These are phyloP conservation scores for Colletotrichum tamarilloi DNA, from an alignment of 2,329 filamentous ascomycete genomes.

Conservation along the genomic window DNA sequence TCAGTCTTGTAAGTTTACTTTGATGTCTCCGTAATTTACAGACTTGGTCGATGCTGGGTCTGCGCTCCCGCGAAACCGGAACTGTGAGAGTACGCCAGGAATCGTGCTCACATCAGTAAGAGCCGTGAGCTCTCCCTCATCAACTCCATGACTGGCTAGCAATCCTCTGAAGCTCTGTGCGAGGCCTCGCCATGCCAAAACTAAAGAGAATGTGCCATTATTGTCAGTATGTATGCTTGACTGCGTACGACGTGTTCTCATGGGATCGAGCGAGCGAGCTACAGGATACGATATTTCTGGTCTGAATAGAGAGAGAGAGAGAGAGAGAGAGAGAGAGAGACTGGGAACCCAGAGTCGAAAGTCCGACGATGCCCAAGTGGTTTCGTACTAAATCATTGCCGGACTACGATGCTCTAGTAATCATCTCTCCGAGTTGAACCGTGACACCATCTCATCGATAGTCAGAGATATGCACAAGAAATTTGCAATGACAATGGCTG, in stretches of 20 bases:
- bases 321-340: too few relatives aligned
- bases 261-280: too few relatives aligned
- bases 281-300: background rate
- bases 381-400: background rate
- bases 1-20: background rate
- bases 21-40: background rate
- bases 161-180: background rate
- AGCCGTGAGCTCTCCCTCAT: background rate
- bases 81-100: background rate
- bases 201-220: background rate
- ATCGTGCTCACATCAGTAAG: background rate
- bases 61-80: background rate
- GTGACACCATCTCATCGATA: background rate
- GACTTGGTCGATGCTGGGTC: background rate
- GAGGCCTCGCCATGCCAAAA: background rate
- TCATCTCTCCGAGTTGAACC: background rate
- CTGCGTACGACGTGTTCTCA: too few relatives aligned
- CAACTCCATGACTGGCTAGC: background rate
- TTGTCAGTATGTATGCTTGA: too few relatives aligned
- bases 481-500: background rate
- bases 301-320: too few relatives aligned
- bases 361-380: background rate
- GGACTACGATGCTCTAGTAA: background rate
- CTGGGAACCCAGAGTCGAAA: background rate
- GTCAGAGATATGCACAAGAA: background rate